Base-by-base conservation (phyloP, 306 rosid species). In the Prunus campanulata region DNA sequence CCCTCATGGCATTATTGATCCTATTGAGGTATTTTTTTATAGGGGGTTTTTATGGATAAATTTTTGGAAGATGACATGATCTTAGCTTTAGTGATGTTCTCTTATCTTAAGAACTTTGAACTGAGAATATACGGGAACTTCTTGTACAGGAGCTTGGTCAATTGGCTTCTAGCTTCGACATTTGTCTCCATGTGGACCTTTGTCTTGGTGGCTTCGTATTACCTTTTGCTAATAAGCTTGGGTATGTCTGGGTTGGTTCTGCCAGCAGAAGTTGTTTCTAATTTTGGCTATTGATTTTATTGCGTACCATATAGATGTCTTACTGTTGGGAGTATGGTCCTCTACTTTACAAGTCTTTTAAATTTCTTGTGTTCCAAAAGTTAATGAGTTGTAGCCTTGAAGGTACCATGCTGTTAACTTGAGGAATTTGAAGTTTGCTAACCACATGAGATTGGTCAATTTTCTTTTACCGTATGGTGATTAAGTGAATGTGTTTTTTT, bases 191-290 rank as follows among this genome's bases (percentile, higher is more conserved):
- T 64, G 97, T 94, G 68, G 98, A 94, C 79, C 93, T 89, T 52
- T 94, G 98, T 84, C 98, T 94, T 79, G 98, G 97, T 18, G 97
- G 98, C 66, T 92, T 94, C 80, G 97, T 94, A 48, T 86, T 94
- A 61, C 98, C 98, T 29, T 94, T 94, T 63, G 95, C 98, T 74
- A 87, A 87, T 39, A 89, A 89, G 77, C 98, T 94, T 83, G 97
- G 98, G 98, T 94, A 92, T 75, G 76, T 70, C 62, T 65, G 16
- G 47, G 81, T 79, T 71, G 67, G 74, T 82, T 47, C 77, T 76
- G 81, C 48, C 51, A 64, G 80, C 73, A 48, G 48, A 77, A 22
- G 63, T 55, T 64, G 5, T 56, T 60, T 25, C 2, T 20, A 13
- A n/a, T 27, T 25, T 74, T 81, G 59, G 48, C 27, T 19, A 19